Evolutionary conservation across 2,329 filamentous ascomycete genomes (phyloP).

Genomic region (Colletotrichum cereale): DNA sequence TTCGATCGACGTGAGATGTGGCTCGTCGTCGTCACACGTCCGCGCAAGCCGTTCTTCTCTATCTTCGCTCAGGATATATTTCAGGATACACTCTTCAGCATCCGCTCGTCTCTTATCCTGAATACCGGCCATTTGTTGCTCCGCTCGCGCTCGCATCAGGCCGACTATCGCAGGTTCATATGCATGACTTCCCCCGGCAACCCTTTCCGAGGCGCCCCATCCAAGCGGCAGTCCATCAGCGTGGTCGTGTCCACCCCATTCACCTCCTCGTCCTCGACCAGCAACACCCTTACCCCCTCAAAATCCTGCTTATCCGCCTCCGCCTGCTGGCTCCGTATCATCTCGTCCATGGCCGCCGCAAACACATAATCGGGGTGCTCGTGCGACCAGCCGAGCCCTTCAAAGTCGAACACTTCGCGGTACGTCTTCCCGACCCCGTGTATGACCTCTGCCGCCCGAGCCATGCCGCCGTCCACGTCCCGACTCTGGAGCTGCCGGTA

Average conservation of each 20-base stretch:
- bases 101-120: neutral
- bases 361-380: conserved; percentile 49
- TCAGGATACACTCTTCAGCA: neutral
- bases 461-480: conserved; percentile 36
- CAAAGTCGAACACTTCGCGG: conserved; percentile 49
- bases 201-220: neutral
- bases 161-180: conserved; percentile 16
- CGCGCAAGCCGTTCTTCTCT: neutral
- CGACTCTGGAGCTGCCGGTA: conserved; percentile 43
- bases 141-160: neutral
- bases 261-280: conserved; percentile 44
- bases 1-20: neutral
- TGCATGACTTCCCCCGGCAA: neutral
- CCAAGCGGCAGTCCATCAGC: conserved; percentile 30
- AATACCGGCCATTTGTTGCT: too few species aligned
- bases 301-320: conserved; percentile 41
- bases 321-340: conserved; percentile 48
- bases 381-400: conserved; percentile 48
- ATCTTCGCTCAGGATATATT: neutral
- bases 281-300: conserved; percentile 45
- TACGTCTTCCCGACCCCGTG: conserved; percentile 48
- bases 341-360: conserved; percentile 46
- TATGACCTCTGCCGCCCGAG: conserved; percentile 47
- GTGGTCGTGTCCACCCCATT: conserved; percentile 30
- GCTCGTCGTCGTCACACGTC: neutral